These are phyloP conservation scores for Apostasia ramifera DNA, from an alignment of 106 monocot genomes.

Conservation along the genomic window DNA sequence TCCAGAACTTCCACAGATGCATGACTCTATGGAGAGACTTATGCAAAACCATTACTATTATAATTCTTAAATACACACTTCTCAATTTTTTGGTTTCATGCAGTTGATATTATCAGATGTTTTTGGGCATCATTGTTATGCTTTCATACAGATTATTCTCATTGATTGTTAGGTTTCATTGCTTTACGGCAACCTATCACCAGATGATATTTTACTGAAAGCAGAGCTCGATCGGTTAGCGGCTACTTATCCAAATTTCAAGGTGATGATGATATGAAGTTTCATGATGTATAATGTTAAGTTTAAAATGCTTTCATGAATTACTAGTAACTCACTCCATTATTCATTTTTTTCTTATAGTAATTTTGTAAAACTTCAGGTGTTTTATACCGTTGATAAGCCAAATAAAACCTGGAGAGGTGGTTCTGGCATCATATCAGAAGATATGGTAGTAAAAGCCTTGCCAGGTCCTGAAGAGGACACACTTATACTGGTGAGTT, in stretches of 20 bases:
- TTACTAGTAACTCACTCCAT: not conserved
- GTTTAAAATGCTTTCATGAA: conserved; percentile 1
- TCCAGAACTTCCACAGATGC: too few relatives aligned
- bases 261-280: conserved; percentile 32
- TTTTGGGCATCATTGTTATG: too few relatives aligned
- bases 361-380: conserved; percentile 26
- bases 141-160: not conserved
- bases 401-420: conserved; percentile 81
- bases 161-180: conserved; percentile 53
- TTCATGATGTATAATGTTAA: not conserved
- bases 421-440: conserved; percentile 70
- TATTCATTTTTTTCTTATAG: not conserved
- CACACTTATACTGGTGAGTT: conserved; percentile 79
- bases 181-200: conserved; percentile 76
- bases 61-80: too few relatives aligned
- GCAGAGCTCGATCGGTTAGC: conserved; percentile 74
- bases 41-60: too few relatives aligned
- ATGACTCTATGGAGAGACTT: too few relatives aligned
- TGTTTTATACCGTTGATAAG: conserved; percentile 86
- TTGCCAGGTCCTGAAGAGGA: conserved; percentile 75
- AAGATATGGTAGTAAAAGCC: conserved; percentile 78
- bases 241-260: conserved; percentile 85
- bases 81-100: too few relatives aligned
- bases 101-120: too few relatives aligned
- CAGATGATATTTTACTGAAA: conserved; percentile 90